A percentile compares a stretch with the other conserved stretches of the same genome.
Evolutionary conservation across 768 basidiomycete genomes (phyloP).

Genomic region (Boletus subcaerulescens): DNA sequence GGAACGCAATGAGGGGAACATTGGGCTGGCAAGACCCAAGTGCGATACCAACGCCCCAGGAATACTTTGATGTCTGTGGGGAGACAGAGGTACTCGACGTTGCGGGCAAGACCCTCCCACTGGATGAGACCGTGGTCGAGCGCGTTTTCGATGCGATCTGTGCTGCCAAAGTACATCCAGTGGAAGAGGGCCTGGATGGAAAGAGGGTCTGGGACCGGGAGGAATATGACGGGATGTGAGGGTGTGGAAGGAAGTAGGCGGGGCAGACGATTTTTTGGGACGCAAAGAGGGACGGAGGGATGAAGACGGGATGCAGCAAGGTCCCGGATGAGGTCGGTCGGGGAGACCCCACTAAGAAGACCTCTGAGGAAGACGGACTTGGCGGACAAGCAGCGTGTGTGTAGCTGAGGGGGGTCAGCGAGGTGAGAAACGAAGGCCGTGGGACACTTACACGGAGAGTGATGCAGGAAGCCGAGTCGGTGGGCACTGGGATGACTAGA

Average conservation of each 20-base stretch:
- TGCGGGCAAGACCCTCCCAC: conserved; percentile 87
- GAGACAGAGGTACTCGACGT: conserved; percentile 85
- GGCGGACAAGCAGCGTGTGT: conserved; percentile 78
- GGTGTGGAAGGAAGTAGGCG: conserved; percentile 61
- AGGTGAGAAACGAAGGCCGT: neutral
- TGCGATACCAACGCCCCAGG: conserved; percentile 70
- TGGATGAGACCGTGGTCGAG: conserved; percentile 62
- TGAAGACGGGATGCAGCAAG: conserved; percentile 21
- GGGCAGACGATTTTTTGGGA: conserved; percentile 56
- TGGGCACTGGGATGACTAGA: conserved; percentile 46
- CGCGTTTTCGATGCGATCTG: conserved; percentile 60
- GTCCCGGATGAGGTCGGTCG: conserved; percentile 54
- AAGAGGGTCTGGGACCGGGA: conserved; percentile 71
- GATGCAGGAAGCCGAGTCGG: conserved; percentile 44
- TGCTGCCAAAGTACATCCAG: conserved; percentile 81
- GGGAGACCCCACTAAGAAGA: conserved; percentile 65
- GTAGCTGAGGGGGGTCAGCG: conserved; percentile 48
- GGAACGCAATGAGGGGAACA: conserved; percentile 25
- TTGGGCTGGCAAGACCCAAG: conserved; percentile 47
- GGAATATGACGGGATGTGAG: conserved; percentile 65
- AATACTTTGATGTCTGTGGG: conserved; percentile 73
- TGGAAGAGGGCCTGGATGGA: conserved; percentile 73
- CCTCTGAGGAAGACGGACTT: conserved; percentile 73
- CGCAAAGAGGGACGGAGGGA: conserved; percentile 25
- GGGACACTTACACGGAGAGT: conserved; percentile 54